Percentiles rank a stretch among this genome's conserved stretches.
Evolutionary conservation across 2,329 filamentous ascomycete genomes (phyloP).

Genomic region (Fusarium sp.): DNA sequence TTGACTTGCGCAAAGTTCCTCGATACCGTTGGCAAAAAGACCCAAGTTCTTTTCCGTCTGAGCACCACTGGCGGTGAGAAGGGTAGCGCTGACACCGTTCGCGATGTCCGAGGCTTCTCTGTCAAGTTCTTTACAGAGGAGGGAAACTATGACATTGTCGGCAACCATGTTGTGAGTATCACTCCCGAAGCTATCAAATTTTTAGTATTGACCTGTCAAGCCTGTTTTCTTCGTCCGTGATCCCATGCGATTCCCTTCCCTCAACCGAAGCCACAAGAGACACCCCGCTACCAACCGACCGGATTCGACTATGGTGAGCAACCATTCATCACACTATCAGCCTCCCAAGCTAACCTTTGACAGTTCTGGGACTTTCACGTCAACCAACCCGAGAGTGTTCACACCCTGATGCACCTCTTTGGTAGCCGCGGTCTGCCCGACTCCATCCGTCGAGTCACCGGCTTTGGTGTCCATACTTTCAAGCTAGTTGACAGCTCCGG

Average conservation of each 20-base stretch:
- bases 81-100: constrained; percentile 75
- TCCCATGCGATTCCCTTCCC: constrained; percentile 13
- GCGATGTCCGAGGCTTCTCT: constrained; percentile 79
- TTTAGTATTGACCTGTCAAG: neutral
- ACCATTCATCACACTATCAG: fast-evolving
- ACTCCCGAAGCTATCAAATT: fast-evolving
- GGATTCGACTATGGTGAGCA: constrained; percentile 23
- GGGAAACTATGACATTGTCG: constrained; percentile 71
- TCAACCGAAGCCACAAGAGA: constrained; percentile 45
- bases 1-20: constrained; percentile 68
- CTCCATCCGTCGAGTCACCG: constrained; percentile 21
- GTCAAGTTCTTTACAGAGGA: constrained; percentile 73
- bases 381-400: constrained; percentile 33
- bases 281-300: constrained; percentile 28
- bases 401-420: constrained; percentile 33
- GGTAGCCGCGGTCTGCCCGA: constrained; percentile 23
- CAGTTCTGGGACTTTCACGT: constrained; percentile 37
- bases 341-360: neutral
- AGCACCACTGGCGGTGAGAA: constrained; percentile 78
- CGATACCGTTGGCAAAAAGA: constrained; percentile 66
- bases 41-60: constrained; percentile 74
- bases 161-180: constrained; percentile 12
- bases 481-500: constrained; percentile 18
- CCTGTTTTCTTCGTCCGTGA: constrained; percentile 17
- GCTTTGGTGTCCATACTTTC: constrained; percentile 30